A percentile compares a stretch with the other conserved stretches of the same genome.
Evolutionary conservation across 148 eudicot species (phyloP).

Genomic region (Talinum fruticosum): DNA sequence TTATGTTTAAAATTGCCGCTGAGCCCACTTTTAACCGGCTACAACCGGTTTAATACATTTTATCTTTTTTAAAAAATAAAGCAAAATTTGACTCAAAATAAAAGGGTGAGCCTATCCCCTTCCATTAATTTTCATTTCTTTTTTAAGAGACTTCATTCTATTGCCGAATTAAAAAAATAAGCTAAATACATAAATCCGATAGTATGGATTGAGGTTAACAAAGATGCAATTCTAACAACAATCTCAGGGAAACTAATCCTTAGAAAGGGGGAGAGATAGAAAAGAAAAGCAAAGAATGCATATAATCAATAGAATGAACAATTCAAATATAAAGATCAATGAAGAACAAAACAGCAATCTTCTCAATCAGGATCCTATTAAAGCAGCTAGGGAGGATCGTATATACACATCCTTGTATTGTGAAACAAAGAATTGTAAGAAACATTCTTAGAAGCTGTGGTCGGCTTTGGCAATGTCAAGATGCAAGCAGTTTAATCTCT

Average conservation of each 20-base stretch:
- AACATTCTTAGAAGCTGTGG: not conserved
- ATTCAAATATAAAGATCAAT: not conserved
- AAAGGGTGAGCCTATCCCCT: no score
- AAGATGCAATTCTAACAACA: no score
- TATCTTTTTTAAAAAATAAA: no score
- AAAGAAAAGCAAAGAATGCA: not conserved
- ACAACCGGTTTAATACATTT: no score
- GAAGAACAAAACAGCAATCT: not conserved
- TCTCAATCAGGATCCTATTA: not conserved
- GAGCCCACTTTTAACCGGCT: no score
- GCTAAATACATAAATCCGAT: no score
- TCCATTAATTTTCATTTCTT: no score
- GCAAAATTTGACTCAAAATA: no score
- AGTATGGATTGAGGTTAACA: no score
- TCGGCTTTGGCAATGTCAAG: not conserved
- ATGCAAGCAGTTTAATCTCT: not conserved
- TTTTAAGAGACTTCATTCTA: no score
- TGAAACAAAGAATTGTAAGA: not conserved
- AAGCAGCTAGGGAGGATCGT: not conserved
- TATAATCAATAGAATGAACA: not conserved
- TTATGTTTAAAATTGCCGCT: no score
- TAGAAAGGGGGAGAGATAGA: not conserved
- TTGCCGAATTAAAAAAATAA: no score
- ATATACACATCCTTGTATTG: not conserved
- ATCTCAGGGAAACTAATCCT: not conserved